Conservation (phyloP, 345 rosid genomes). For the Linum trigynum region DNA sequence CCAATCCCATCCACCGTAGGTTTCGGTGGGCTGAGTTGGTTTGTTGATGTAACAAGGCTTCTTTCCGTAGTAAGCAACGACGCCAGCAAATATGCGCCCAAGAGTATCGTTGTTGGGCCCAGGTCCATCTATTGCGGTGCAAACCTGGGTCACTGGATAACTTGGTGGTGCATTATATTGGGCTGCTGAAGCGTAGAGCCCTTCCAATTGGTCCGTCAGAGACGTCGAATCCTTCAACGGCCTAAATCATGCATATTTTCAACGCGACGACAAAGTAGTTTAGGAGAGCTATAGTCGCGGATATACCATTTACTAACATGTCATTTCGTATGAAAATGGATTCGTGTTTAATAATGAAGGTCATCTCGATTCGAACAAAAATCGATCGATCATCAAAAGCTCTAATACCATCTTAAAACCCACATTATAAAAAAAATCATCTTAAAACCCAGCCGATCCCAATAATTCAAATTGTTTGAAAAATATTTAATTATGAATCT, state of each 20-base stretch:
- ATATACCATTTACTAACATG: no score
- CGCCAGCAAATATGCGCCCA: slow-evolving; percentile 24
- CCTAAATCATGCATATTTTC: slow-evolving; percentile 12
- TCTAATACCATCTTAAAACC: no score
- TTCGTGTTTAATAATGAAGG: background rate
- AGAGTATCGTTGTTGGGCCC: slow-evolving; percentile 7
- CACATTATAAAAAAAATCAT: no score
- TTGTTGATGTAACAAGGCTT: slow-evolving; percentile 17
- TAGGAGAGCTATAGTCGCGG: no score
- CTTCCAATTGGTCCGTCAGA: slow-evolving; percentile 25
- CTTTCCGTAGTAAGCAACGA: slow-evolving; percentile 11
- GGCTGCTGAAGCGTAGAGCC: slow-evolving; percentile 22
- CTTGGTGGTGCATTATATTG: slow-evolving; percentile 34
- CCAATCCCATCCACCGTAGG: slow-evolving; percentile 29
- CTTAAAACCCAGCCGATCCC: no score
- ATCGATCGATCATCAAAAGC: no score
- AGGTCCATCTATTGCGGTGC: slow-evolving; percentile 26
- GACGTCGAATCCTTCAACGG: slow-evolving; percentile 12
- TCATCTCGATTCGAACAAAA: no score
- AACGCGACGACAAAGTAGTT: no score
- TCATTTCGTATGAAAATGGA: background rate
- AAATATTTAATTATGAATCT: no score
- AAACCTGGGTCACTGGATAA: slow-evolving; percentile 22
- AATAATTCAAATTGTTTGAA: no score
- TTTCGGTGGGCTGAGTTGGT: slow-evolving; percentile 7